Base-by-base conservation (phyloP, 2,329 filamentous ascomycete genomes). In the Cladosporium sp. region DNA sequence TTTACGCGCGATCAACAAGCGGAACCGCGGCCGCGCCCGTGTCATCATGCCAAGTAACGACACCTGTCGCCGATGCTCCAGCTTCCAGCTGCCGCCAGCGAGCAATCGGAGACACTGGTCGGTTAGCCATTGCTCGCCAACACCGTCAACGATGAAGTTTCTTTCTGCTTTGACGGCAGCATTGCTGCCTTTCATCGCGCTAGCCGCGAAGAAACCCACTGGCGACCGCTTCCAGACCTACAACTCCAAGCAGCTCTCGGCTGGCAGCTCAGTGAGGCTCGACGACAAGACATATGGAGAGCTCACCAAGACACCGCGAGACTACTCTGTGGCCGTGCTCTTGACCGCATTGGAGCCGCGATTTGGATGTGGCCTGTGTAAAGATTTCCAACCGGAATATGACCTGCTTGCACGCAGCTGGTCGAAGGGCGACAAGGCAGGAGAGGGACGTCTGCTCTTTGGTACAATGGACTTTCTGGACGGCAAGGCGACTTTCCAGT, bases 331-430 rank as follows among this genome's bases (percentile, higher is more conserved):
- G 28, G 85, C 84, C 2, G 80, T 98, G 3, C 80, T 98, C 11
- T 75, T 98, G 59, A 98, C 93, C 1, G 93, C 93, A 35, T 73
- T 91, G 64, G 91, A 95, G 60, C 66, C 83, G 32, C 82, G 89
- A 54, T 96, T 88, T 67, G 88, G 87, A 55, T 98, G 93, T 69
- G 77, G 84, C 59, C 77, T 97, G 45, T 98, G 93, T 71, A 81
- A 83, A 49, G 89, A 95, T 49, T 95, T 98, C 70, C 87, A 95
- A 69, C 86, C 91, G 1, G 93, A 98, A 72, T 98, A 90, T 87
- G 87, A 95, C 52, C 71, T 97, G 50, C 74, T 98, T 51, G 82
- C 82, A 50, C 87, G 83, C 70, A 93, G 87, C 72, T 98, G 93
- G 93, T 78, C 78, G 57, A 89, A 87, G 69, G 90, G 88, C 7